phyloP scores from a whole-genome alignment of 2,329 filamentous ascomycete genomes.

The Sphaerostilbella broomeana region DNA sequence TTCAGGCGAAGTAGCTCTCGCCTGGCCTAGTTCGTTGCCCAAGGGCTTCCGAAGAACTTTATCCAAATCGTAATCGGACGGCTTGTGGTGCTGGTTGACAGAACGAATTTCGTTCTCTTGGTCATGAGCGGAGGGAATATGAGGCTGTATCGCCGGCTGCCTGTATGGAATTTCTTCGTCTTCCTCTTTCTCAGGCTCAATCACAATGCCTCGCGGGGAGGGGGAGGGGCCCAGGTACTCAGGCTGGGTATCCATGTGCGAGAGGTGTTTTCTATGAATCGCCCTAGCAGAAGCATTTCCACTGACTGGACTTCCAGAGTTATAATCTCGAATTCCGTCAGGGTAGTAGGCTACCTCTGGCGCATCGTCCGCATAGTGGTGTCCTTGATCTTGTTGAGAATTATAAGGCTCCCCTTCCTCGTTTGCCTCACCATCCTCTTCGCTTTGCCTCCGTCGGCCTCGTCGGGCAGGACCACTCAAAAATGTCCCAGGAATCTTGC shows the following conservation, averaged over 20 bases:
- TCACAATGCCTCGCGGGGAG: slow-evolving; percentile 22
- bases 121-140: slow-evolving; percentile 59
- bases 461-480: slow-evolving; percentile 73
- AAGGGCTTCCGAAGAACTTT: slow-evolving; percentile 48
- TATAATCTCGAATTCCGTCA: slow-evolving; percentile 40
- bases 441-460: slow-evolving; percentile 61
- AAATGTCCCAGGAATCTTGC: slow-evolving; percentile 69
- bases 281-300: slow-evolving; percentile 38
- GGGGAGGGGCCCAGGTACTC: slow-evolving; percentile 28
- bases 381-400: slow-evolving; percentile 37
- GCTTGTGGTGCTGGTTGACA: slow-evolving; percentile 58
- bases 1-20: slow-evolving; percentile 42
- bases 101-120: slow-evolving; percentile 79
- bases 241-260: slow-evolving; percentile 30
- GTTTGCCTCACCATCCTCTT: slow-evolving; percentile 52
- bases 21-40: slow-evolving; percentile 35
- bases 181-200: slow-evolving; percentile 25
- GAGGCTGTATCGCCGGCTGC: slow-evolving; percentile 33
- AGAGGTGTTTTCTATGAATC: slow-evolving; percentile 34
- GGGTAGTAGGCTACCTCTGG: slow-evolving; percentile 36
- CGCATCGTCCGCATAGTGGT: slow-evolving; percentile 32
- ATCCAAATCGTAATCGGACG: slow-evolving; percentile 48
- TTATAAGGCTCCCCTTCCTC: slow-evolving; percentile 34
- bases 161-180: slow-evolving; percentile 44
- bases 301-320: slow-evolving; percentile 54